These are phyloP conservation scores for Claviceps citrina DNA, from an alignment of 2,329 filamentous ascomycete genomes.

Conservation along the genomic window DNA sequence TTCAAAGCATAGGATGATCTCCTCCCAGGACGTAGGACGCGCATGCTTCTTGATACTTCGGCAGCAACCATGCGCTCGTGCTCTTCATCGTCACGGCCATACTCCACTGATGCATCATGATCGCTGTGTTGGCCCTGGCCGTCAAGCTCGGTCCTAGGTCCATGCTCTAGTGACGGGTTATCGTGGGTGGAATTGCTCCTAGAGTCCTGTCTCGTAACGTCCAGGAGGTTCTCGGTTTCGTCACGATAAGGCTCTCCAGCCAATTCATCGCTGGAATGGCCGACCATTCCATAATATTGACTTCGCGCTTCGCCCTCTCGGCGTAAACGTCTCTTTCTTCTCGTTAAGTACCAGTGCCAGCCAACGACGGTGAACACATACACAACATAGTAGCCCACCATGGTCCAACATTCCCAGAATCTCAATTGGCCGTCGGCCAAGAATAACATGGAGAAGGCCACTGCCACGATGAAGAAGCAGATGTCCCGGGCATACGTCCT, in stretches of 20 bases:
- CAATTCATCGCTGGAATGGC: slow-evolving; percentile 36
- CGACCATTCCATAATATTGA: slow-evolving; percentile 48
- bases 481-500: slow-evolving; percentile 87
- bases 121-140: slow-evolving; percentile 20
- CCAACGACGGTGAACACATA: slow-evolving; percentile 78
- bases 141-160: slow-evolving; percentile 32
- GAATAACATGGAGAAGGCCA: slow-evolving; percentile 75
- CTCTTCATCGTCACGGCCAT: slow-evolving; percentile 28
- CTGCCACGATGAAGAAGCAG: slow-evolving; percentile 76
- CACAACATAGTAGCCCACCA: slow-evolving; percentile 83
- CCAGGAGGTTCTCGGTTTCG: slow-evolving; percentile 27
- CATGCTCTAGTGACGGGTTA: slow-evolving; percentile 28
- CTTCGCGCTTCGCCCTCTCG: slow-evolving; percentile 58
- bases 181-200: slow-evolving; percentile 16
- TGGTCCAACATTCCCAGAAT: slow-evolving; percentile 75
- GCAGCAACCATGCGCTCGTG: slow-evolving; percentile 54
- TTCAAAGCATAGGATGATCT: slow-evolving; percentile 52
- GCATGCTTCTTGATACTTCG: slow-evolving; percentile 87
- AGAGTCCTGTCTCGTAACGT: slow-evolving; percentile 8
- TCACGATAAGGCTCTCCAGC: slow-evolving; percentile 47
- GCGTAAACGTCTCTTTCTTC: slow-evolving; percentile 42
- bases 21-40: slow-evolving; percentile 53
- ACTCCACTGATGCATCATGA: slow-evolving; percentile 24
- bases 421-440: slow-evolving; percentile 70
- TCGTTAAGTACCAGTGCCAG: slow-evolving; percentile 77